Evolutionary conservation across 768 basidiomycete species (phyloP), one percentile per base, ranked within the genome.

Genomic region (Pleurotus ostreatus): DNA sequence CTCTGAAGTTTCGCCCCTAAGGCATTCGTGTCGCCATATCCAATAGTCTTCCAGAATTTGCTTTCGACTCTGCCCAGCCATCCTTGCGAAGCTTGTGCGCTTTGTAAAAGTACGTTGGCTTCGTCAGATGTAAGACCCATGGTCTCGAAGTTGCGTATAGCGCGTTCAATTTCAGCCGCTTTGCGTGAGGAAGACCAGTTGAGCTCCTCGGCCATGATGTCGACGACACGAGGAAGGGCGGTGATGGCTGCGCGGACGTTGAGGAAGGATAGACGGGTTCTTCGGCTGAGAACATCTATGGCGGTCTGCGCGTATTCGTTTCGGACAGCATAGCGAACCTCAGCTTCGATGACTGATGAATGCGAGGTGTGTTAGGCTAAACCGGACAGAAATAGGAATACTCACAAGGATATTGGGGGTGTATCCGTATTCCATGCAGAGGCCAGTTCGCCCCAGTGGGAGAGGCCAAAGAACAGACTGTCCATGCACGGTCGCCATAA

Each of bases 401-500:
- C 83, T 41, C 68, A 89, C 88, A 95, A 47, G 94, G 87, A 66
- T 96, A 93, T 56, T 80, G 77, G 2, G 82, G 71, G 26, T 75
- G 78, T 18, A 99, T 74, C 3, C 88, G 80, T 53, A 81, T 77
- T 22, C 94, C 95, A 65, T 95, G 86, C 9, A 94, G 71, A n/a
- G 94, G 94, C 93, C 90, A 95, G 9, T 75, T 78, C 55, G 79
- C 77, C 25, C 89, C 89, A 0, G 92, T 94, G 2, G 86, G 82
- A 49, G 85, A 78, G 1, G 90, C 88, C 56, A 94, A 80, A 0
- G 85, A 82, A 63, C 88, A 90, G 0, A 98, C 92, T 0, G 89
- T 89, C 96, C 96, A 98, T 0, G 96, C 94, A 51, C 94, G 88
- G 70, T 97, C 94, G 22, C 96, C 96, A 65, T 99, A 98, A 63